A percentile compares a stretch with the other conserved stretches of the same genome.
These are phyloP conservation scores for Areca catechu DNA, from an alignment of 176 grass and related monocot species.

Conservation along the genomic window DNA sequence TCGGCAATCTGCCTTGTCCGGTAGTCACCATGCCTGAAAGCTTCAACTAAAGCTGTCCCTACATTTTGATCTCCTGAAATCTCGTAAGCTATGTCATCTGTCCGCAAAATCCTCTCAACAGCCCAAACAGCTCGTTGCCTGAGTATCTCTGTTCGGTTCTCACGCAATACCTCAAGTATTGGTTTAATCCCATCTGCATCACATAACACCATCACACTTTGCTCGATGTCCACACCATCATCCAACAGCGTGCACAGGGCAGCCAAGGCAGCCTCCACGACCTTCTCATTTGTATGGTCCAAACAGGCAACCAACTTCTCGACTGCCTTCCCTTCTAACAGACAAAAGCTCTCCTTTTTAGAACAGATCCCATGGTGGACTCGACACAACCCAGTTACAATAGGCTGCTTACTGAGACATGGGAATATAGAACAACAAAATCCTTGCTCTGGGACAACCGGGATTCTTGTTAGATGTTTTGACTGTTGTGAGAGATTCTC, in stretches of 20 bases:
- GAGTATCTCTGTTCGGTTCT: constrained; percentile 52
- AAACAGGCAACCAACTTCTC: constrained; percentile 87
- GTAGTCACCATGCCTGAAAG: constrained; percentile 78
- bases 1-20: constrained; percentile 93
- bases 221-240: constrained; percentile 78
- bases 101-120: constrained; percentile 84
- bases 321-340: constrained; percentile 84
- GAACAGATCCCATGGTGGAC: constrained; percentile 81
- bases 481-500: constrained; percentile 78
- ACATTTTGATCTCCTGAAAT: constrained; percentile 94
- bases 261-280: constrained; percentile 76
- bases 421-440: constrained; percentile 66
- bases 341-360: constrained; percentile 73
- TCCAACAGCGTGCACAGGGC: constrained; percentile 81
- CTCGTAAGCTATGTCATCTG: constrained; percentile 60
- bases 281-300: constrained; percentile 71
- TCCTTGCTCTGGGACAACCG: constrained; percentile 38
- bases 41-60: constrained; percentile 75
- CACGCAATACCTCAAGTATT: constrained; percentile 62
- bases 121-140: constrained; percentile 73
- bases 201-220: constrained; percentile 64
- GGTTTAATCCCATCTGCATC: constrained; percentile 66
- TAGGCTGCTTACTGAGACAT: constrained; percentile 50
- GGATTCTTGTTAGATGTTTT: constrained; percentile 56
- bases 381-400: constrained; percentile 47